Conservation (phyloP, 352 stramenopile species). For the Phytopythium litorale region DNA sequence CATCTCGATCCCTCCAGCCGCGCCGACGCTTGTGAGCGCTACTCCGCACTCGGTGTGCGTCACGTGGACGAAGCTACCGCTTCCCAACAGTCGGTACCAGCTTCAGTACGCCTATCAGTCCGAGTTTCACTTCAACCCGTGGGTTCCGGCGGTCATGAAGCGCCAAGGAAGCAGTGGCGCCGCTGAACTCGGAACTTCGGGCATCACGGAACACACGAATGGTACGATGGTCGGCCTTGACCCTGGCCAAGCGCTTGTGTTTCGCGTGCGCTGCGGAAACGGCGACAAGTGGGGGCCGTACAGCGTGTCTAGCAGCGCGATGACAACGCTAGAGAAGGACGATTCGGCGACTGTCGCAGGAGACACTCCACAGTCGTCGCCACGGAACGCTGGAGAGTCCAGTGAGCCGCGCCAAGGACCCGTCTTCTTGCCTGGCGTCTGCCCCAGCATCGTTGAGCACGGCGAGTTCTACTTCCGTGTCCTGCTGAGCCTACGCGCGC, state of each 20-base stretch:
- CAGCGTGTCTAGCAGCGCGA: conserved; percentile 52
- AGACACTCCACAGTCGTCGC: conserved; percentile 4
- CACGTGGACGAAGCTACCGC: conserved; percentile 47
- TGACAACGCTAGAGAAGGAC: conserved; percentile 48
- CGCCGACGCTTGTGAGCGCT: conserved; percentile 64
- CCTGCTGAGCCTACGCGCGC: conserved; percentile 40
- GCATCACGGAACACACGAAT: conserved; percentile 48
- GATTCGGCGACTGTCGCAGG: conserved; percentile 11
- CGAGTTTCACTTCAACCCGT: conserved; percentile 55
- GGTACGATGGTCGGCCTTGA: conserved; percentile 65
- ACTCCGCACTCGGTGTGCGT: conserved; percentile 58
- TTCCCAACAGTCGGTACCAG: conserved; percentile 39
- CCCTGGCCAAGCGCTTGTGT: conserved; percentile 45
- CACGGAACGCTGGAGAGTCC: conserved; percentile 1
- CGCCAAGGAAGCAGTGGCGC: conserved; percentile 25
- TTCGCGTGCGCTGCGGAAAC: conserved; percentile 59
- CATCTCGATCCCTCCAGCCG: conserved; percentile 48
- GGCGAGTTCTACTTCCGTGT: conserved; percentile 69
- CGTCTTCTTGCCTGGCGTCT: conserved; percentile 61
- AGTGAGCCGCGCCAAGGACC: conserved; percentile 6
- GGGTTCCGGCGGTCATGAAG: conserved; percentile 52
- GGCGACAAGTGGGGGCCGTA: conserved; percentile 61
- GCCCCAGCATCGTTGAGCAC: conserved; percentile 50
- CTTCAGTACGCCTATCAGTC: conserved; percentile 63
- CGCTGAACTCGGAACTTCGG: conserved; percentile 32